Conservation (phyloP, 1,139 yeast species). For the Tardiomyces blankii region DNA sequence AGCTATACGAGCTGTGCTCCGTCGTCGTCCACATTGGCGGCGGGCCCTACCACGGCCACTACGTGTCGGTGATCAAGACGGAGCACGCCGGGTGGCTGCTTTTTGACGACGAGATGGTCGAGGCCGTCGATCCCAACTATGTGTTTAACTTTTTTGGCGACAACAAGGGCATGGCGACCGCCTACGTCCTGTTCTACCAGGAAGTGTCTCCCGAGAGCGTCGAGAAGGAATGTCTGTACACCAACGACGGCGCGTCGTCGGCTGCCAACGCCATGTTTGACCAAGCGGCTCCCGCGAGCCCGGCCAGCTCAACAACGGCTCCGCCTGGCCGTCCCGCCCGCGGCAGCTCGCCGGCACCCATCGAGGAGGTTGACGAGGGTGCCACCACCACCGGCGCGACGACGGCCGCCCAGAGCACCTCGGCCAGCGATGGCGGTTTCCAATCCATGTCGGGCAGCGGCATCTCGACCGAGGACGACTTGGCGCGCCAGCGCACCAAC, state of each 20-base stretch:
- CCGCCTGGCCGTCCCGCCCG: neutral
- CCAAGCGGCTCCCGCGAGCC: neutral
- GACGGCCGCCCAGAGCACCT: neutral
- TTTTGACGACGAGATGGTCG: constrained; percentile 93
- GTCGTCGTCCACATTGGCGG: constrained; percentile 94
- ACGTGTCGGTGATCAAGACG: constrained; percentile 76
- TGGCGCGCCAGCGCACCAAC: neutral
- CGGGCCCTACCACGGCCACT: constrained; percentile 97
- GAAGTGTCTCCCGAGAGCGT: constrained; percentile 20
- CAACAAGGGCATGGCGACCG: constrained; percentile 80
- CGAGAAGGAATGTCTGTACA: constrained; percentile 17
- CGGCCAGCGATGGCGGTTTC: neutral
- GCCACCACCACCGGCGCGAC: neutral
- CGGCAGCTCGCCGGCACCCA: neutral
- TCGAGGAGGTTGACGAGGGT: neutral
- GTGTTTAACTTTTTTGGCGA: constrained; percentile 86
- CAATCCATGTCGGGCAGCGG: neutral
- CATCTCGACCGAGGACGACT: neutral
- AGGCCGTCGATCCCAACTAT: constrained; percentile 70
- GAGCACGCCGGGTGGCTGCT: constrained; percentile 76
- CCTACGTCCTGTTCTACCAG: constrained; percentile 76
- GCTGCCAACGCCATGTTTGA: neutral
- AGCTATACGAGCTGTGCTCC: constrained; percentile 69
- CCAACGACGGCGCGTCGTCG: constrained; percentile 8
- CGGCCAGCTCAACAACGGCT: neutral